These are phyloP conservation scores for Urostyla sp. DNA, from an alignment of 73 alveolate genomes.

Conservation along the genomic window DNA sequence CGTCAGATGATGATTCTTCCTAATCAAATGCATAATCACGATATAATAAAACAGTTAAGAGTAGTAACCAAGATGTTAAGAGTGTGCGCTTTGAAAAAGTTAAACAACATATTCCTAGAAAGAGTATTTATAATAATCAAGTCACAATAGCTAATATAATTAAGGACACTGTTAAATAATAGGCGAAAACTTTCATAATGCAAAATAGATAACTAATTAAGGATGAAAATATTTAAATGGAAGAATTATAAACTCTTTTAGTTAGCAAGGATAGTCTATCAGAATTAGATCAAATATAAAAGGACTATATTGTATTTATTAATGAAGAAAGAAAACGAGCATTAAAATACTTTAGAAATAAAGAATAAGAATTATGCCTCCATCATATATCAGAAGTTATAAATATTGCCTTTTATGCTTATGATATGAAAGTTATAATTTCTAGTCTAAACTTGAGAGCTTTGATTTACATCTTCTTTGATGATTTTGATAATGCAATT, in stretches of 20 bases:
- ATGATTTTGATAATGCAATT: slow-evolving; percentile 33
- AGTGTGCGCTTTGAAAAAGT: too few species aligned
- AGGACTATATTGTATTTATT: background rate
- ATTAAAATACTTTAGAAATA: background rate
- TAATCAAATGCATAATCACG: too few species aligned
- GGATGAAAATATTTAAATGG: background rate
- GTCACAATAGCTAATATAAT: too few species aligned
- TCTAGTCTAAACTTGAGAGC: slow-evolving; percentile 13
- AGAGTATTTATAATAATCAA: too few species aligned
- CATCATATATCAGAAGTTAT: slow-evolving; percentile 11
- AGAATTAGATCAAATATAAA: slow-evolving; percentile 17
- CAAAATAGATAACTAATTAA: background rate
- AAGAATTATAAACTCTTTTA: slow-evolving; percentile 12
- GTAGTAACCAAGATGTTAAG: too few species aligned
- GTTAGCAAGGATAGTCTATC: slow-evolving; percentile 17
- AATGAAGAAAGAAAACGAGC: slow-evolving; percentile 35
- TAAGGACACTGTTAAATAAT: too few species aligned
- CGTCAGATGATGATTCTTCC: too few species aligned
- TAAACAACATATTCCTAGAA: too few species aligned
- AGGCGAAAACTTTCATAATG: background rate
- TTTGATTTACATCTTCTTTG: slow-evolving; percentile 28
- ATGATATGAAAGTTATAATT: slow-evolving; percentile 25
- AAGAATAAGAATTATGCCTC: background rate
- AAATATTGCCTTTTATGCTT: slow-evolving; percentile 21
- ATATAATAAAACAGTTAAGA: too few species aligned